Base-by-base conservation (phyloP, 2,329 filamentous ascomycete genomes). In the Diplodia mutila region DNA sequence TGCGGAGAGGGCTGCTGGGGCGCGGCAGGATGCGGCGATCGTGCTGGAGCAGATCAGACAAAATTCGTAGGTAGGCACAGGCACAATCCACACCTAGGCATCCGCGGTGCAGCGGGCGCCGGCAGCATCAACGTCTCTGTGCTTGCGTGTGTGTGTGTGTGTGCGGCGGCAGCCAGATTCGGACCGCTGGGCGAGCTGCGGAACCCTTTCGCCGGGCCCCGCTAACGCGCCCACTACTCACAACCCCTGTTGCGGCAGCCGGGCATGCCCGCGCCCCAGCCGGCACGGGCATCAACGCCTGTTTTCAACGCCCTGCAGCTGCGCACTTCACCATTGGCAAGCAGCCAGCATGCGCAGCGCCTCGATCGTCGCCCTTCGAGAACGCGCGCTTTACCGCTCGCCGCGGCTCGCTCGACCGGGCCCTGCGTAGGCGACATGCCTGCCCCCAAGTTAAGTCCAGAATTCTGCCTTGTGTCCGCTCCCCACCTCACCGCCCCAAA, bases 401-500 rank as follows among this genome's bases (percentile, higher is more conserved):
- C 76, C 73, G 76, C 71, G 75, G 73, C 66, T 71, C 65, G 68
- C 70, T 68, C 67, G 53, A 66, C 49, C 68, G 61, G 55, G 65
- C 21, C 54, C 52, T 55, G 14, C 49, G n/a, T 42, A 61, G 57
- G 57, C 57, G 57, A 61, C 25, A 61, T 61, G 39, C 57, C 57
- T 61, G 57, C 59, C 27, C 54, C 59, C 59, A 63, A 63, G 59
- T 63, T 37, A 48, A 64, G 51, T 34, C 39, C 32, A 67, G 69
- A 69, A 67, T 69, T 69, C 65, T 72, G 71, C 66, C 73, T 72
- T 70, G 69, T 57, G 51, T 46, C 51, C 21, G 37, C 59, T 29
- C 57, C 66, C 71, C 73, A 64, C 69, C 71, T 73, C 75, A 76
- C 77, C 74, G 76, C 75, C 74, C 73, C 75, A 75, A 32, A 53